Evolutionary conservation across 768 basidiomycete species (phyloP), one percentile per base, ranked within the genome.

Genomic region (Agrocybe pediades): DNA sequence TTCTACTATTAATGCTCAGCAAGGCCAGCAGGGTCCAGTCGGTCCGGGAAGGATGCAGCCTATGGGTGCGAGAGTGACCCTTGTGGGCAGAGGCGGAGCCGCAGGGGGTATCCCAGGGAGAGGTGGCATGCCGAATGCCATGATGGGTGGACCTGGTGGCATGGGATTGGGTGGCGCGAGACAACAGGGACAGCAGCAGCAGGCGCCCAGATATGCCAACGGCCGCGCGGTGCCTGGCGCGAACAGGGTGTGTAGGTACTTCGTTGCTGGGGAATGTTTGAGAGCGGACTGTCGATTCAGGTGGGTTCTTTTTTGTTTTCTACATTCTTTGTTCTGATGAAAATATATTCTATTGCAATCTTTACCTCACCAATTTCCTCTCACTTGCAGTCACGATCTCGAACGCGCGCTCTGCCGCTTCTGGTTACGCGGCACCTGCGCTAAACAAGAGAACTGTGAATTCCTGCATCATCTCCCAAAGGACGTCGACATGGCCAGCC

Each of bases 281-380:
- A 75, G 97, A 43, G 92, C 95, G 40, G 97, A 99, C 74, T 98
- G 97, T 73, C 86, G 96, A 52, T 99, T 98, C 77, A 98, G 94
- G 96, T 96, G 61, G 59, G 84, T 47, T 15, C 3, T n/a, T 5
- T 15, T 6, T 36, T 36, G 13, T 5, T n/a, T 36, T 36, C 13
- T 15, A 36, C 11, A 15, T 6, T 36, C 33, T n/a, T n/a, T n/a
- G n/a, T n/a, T n/a, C n/a, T n/a, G n/a, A n/a, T n/a, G n/a, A n/a
- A n/a, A n/a, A n/a, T n/a, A n/a, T n/a, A n/a, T n/a, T n/a, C n/a
- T n/a, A n/a, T n/a, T n/a, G n/a, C n/a, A n/a, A n/a, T n/a, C n/a
- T n/a, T n/a, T n/a, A n/a, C n/a, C n/a, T n/a, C n/a, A n/a, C n/a
- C n/a, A n/a, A 5, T 36, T 36, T 36, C 3, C 33, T 36, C n/a